A percentile compares a stretch with the other conserved stretches of the same genome.
Conservation (phyloP, 331 rosid genomes). For the Rhamnella rubrinervis region DNA sequence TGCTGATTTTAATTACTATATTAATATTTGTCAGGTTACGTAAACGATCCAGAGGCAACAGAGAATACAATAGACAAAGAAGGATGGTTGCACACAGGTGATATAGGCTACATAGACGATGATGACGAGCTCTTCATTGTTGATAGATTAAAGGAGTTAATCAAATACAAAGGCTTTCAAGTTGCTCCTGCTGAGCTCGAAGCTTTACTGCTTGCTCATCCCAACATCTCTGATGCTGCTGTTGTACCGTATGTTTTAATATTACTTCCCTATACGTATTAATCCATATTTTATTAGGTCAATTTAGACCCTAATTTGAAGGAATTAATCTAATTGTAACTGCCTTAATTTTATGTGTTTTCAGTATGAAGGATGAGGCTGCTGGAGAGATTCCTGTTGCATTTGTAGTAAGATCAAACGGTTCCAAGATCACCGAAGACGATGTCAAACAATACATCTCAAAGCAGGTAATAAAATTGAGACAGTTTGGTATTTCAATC, state of each 20-base stretch:
- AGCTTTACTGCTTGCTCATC: conserved; percentile 60
- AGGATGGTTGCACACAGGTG: conserved; percentile 90
- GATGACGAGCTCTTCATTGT: conserved; percentile 71
- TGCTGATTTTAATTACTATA: no score
- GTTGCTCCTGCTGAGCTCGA: conserved; percentile 96
- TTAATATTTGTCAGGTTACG: conserved; percentile 41
- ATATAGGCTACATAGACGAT: conserved; percentile 63
- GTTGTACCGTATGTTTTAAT: conserved; percentile 64
- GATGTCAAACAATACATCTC: conserved; percentile 58
- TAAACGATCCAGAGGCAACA: conserved; percentile 72
- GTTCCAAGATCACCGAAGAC: conserved; percentile 56
- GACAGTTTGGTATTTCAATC: not conserved
- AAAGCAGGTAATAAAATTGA: conserved; percentile 47
- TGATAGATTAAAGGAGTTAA: conserved; percentile 68
- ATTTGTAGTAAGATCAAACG: conserved; percentile 65
- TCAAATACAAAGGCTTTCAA: conserved; percentile 80
- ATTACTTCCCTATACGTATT: not conserved
- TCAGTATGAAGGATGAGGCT: conserved; percentile 71
- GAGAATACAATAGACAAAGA: conserved; percentile 57
- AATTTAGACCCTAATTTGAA: no score
- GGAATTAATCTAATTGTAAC: not conserved
- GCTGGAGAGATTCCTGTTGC: conserved; percentile 87
- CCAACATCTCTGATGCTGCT: conserved; percentile 70
- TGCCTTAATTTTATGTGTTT: conserved; percentile 5
- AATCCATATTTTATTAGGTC: no score